Evolutionary conservation across 1,139 yeast genomes (phyloP).

Genomic region (Waltiozyma sp.): DNA sequence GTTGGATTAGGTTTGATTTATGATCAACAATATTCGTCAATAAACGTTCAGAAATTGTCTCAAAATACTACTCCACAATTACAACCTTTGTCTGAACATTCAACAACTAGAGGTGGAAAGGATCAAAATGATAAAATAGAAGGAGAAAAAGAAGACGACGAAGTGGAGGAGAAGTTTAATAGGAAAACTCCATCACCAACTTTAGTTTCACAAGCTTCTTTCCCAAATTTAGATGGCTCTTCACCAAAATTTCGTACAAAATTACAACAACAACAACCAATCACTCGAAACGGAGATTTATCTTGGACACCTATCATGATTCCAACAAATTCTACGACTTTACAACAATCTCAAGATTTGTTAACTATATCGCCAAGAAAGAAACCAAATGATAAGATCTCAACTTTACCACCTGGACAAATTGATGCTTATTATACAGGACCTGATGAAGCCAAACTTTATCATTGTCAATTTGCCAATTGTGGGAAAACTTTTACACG

Average conservation of each 20-base stretch:
- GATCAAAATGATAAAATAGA: conserved; percentile 1
- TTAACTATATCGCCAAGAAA: conserved; percentile 1
- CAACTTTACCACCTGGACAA: conserved; percentile 83
- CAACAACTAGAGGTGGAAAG: not conserved
- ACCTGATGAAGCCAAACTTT: conserved; percentile 59
- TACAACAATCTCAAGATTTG: not conserved
- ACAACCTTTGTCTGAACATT: not conserved
- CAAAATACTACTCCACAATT: not conserved
- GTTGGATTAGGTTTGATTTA: conserved; percentile 5
- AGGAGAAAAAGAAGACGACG: not conserved
- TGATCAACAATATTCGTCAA: not conserved
- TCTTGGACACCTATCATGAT: conserved; percentile 12
- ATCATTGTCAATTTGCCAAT: conserved; percentile 62
- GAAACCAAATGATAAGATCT: conserved; percentile 30
- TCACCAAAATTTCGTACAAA: conserved; percentile 3
- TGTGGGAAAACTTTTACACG: conserved; percentile 84
- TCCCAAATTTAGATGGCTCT: conserved; percentile 6
- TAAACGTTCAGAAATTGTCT: not conserved
- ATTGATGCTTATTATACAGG: conserved; percentile 77
- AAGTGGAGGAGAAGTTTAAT: not conserved
- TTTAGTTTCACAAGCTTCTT: conserved; percentile 21
- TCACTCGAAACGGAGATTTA: not conserved
- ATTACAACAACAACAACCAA: conserved; percentile 1
- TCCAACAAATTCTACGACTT: not conserved
- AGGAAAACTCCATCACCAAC: conserved; percentile 28